Evolutionary conservation across 2,329 filamentous ascomycete genomes (phyloP).

Genomic region (Tolypocladium album): DNA sequence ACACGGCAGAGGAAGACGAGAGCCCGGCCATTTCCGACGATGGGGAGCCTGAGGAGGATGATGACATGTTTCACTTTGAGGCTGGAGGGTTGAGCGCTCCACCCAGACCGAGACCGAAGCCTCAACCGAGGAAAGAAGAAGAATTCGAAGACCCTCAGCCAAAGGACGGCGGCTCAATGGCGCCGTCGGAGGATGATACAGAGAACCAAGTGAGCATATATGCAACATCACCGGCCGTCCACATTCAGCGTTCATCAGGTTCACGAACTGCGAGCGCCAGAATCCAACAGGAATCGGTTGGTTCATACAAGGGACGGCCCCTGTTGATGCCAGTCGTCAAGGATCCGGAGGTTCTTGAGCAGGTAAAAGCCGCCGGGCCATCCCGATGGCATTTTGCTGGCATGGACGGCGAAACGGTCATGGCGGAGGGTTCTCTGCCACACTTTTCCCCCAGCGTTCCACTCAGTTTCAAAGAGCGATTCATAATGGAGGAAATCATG

Average conservation of each 20-base stretch:
- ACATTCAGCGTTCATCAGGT: constrained; percentile 14
- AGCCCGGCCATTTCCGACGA: neutral
- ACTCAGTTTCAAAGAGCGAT: constrained; percentile 35
- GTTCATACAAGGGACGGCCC: constrained; percentile 43
- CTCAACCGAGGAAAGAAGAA: neutral
- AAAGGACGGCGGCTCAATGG: constrained; percentile 14
- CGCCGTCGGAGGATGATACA: neutral
- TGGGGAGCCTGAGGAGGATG: constrained; percentile 1
- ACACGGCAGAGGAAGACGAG: constrained; percentile 4
- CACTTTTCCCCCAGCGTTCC: constrained; percentile 32
- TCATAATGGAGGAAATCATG: constrained; percentile 35
- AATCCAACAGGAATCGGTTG: constrained; percentile 30
- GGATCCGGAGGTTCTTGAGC: constrained; percentile 35
- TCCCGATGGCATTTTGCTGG: constrained; percentile 42
- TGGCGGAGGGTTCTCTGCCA: constrained; percentile 33
- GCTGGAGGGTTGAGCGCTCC: constrained; percentile 19
- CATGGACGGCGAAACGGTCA: constrained; percentile 37
- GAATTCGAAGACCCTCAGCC: constrained; percentile 6
- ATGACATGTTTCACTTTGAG: constrained; percentile 35
- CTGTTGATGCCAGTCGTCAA: constrained; percentile 42
- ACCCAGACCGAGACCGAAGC: constrained; percentile 12
- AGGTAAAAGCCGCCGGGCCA: constrained; percentile 35
- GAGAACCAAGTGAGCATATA: constrained; percentile 15
- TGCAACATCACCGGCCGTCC: constrained; percentile 33
- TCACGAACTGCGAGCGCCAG: constrained; percentile 17